Base-by-base conservation (phyloP, 345 rosid species). In the Alliaria petiolata region DNA sequence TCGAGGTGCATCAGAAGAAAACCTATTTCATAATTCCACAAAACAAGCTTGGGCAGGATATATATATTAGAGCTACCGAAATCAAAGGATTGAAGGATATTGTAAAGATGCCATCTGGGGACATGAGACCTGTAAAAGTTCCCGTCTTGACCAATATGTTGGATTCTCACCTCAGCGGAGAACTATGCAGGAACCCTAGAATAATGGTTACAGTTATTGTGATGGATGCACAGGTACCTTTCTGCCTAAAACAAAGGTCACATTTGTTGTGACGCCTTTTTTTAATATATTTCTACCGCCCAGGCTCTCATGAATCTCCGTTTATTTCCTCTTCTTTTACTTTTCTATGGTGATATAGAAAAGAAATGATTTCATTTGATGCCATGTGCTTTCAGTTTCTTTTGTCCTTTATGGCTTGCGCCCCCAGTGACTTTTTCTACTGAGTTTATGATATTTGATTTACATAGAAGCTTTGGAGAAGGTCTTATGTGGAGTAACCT, bases 11-110 rank as follows among this genome's bases (percentile, higher is more conserved):
- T 78, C 90, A 86, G 66, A 88, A 74, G 85, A 87, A 81, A 78
- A 86, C 81, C 72, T 91, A 86, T 80, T 91, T 76, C 58, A 85
- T 95, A 79, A 81, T 91, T 69, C 96, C 97, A 38, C 87, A 85
- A 72, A 95, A 95, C 82, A 91, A 89, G 81, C 95, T 95, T 77
- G 99, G 97, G 69, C 90, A 85, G 77, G 99, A 95, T 74, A 88
- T 95, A 71, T 91, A 83, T 77, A 81, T 95, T 47, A 86, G 93
- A 54, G 85, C 92, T 52, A 81, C 84, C 14, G 92, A 91, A 78
- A 80, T 73, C 62, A 75, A 78, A 77, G 95, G 91, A 35, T 78
- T 76, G 30, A 75, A 84, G 7, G 83, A 87, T 72, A 70, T 86
- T 42, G 77, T 79, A 65, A 86, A 83, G 79, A 86, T 95, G 96